A percentile compares a stretch with the other conserved stretches of the same genome.
phyloP scores from a whole-genome alignment of 169 alveolate genomes.

The Plasmodium relictum region DNA sequence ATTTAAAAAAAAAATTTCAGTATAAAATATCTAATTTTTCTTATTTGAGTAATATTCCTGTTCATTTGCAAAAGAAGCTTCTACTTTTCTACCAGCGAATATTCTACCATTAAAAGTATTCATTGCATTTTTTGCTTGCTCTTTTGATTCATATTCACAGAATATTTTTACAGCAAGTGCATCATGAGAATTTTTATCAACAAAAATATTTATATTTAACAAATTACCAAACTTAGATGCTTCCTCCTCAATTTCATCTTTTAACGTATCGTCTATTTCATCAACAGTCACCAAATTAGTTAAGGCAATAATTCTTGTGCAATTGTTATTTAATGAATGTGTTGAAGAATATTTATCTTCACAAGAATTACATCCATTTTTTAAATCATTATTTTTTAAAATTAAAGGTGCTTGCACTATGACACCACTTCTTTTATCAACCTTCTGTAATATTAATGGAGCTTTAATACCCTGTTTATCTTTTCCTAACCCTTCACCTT shows the following conservation, averaged over 20 bases:
- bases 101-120: constrained; percentile 83
- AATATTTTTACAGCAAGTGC: constrained; percentile 84
- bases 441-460: constrained; percentile 88
- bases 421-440: constrained; percentile 89
- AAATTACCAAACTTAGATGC: constrained; percentile 86
- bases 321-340: constrained; percentile 44
- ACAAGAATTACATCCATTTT: constrained; percentile 54
- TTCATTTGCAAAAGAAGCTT: constrained; percentile 80
- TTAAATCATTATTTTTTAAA: constrained; percentile 65
- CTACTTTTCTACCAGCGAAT: constrained; percentile 86
- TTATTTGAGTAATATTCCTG: constrained; percentile 34
- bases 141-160: constrained; percentile 84
- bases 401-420: constrained; percentile 81
- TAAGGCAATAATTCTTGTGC: constrained; percentile 59
- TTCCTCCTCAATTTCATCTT: constrained; percentile 85
- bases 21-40: neutral
- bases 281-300: constrained; percentile 82
- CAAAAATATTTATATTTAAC: constrained; percentile 78
- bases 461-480: constrained; percentile 91
- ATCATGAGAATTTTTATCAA: constrained; percentile 80
- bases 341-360: constrained; percentile 64
- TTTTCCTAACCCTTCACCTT: constrained; percentile 91
- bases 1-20: too few relatives aligned
- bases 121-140: constrained; percentile 82
- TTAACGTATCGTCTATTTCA: constrained; percentile 83